Evolutionary conservation across 176 grass and related monocot genomes (phyloP).

Genomic region (Saccharum officinarum): DNA sequence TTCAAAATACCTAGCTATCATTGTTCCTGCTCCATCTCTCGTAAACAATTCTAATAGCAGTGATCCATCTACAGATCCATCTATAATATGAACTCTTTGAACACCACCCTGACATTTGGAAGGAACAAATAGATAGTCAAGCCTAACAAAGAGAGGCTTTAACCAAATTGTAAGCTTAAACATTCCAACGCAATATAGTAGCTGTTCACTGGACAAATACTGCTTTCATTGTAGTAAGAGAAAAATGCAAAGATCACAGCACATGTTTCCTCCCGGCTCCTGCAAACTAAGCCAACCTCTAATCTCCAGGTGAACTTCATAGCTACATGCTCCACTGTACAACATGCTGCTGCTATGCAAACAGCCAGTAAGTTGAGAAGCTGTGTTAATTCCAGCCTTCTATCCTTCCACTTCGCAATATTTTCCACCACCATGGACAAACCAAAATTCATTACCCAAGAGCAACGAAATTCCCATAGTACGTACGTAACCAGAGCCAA

Average conservation of each 20-base stretch:
- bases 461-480: background rate
- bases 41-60: slow-evolving; percentile 97
- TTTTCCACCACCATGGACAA: background rate
- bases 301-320: slow-evolving; percentile 6
- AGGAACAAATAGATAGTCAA: slow-evolving; percentile 27
- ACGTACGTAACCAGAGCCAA: background rate
- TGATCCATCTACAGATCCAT: slow-evolving; percentile 78
- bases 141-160: slow-evolving; percentile 7
- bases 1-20: slow-evolving; percentile 80
- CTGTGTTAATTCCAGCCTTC: background rate
- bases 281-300: slow-evolving; percentile 18
- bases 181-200: background rate
- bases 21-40: slow-evolving; percentile 94
- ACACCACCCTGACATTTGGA: slow-evolving; percentile 68
- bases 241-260: slow-evolving; percentile 2
- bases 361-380: background rate
- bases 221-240: background rate
- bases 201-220: background rate
- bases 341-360: background rate
- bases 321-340: background rate
- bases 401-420: background rate
- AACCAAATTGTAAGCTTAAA: slow-evolving; percentile 14
- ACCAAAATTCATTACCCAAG: background rate
- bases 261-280: background rate
- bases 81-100: slow-evolving; percentile 95